phyloP scores from a whole-genome alignment of 106 monocot species.

The Platanthera guangdongensis region DNA sequence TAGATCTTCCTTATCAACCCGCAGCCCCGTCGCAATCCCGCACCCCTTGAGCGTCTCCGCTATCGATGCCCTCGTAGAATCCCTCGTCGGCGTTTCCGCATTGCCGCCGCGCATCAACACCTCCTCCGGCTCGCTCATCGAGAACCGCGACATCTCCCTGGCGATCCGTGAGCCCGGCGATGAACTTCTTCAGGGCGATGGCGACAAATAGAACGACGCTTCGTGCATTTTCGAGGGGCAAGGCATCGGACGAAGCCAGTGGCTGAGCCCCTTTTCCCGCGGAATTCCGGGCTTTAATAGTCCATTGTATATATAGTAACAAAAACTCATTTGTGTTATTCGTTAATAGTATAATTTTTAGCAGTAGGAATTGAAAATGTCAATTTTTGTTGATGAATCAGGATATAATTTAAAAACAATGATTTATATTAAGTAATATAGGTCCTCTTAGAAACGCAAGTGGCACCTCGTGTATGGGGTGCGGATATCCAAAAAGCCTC shows the following conservation, averaged over 20 bases:
- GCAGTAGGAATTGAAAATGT: too few species aligned
- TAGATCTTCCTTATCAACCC: constrained; percentile 63
- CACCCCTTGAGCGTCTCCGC: constrained; percentile 46
- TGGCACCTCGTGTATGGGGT: too few species aligned
- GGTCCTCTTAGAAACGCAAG: too few species aligned
- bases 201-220: background rate
- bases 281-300: background rate
- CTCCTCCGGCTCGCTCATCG: background rate
- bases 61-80: constrained; percentile 41
- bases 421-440: too few species aligned
- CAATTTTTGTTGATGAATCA: too few species aligned
- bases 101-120: constrained; percentile 3
- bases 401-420: too few species aligned
- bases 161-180: background rate
- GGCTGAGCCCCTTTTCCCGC: background rate
- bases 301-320: too few species aligned
- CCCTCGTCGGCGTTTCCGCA: constrained; percentile 13
- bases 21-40: constrained; percentile 34
- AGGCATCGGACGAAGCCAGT: background rate
- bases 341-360: too few species aligned
- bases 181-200: background rate
- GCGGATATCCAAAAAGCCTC: too few species aligned
- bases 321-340: too few species aligned
- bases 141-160: constrained; percentile 12
- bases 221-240: background rate